Conservation (phyloP, 768 basidiomycete genomes). For the Chalciporus piperatus region DNA sequence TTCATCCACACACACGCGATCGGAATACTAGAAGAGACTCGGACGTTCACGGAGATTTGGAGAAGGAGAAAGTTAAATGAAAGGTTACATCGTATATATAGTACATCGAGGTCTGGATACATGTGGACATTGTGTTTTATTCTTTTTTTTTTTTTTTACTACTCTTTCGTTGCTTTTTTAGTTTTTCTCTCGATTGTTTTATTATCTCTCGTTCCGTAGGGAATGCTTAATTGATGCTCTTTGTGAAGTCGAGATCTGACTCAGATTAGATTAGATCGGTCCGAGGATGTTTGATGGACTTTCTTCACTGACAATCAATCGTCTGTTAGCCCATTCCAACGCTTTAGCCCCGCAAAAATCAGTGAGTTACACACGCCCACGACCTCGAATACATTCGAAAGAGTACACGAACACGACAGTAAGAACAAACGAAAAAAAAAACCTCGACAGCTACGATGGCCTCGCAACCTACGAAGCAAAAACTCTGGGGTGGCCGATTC, state of each 20-base stretch:
- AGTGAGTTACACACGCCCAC: too few relatives aligned
- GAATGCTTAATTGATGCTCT: too few relatives aligned
- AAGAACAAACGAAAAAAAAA: not conserved
- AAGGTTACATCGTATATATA: constrained; percentile 10
- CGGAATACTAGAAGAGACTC: not conserved
- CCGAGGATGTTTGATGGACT: too few relatives aligned
- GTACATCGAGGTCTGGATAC: not conserved
- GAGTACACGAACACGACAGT: too few relatives aligned
- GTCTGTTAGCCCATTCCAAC: too few relatives aligned
- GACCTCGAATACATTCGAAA: too few relatives aligned
- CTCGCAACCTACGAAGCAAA: constrained; percentile 56
- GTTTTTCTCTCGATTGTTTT: not conserved
- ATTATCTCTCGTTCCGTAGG: not conserved
- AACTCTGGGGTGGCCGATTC: constrained; percentile 87
- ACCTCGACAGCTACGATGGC: constrained; percentile 28
- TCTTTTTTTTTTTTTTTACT: not conserved
- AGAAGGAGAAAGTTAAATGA: not conserved
- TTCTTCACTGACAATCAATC: too few relatives aligned
- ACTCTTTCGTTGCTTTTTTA: too few relatives aligned
- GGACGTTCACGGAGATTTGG: not conserved
- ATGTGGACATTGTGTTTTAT: not conserved
- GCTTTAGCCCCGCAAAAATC: too few relatives aligned
- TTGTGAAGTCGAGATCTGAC: not conserved
- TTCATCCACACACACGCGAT: not conserved
- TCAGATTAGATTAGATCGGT: not conserved